Evolutionary conservation across 306 rosid genomes (phyloP), one percentile per base, ranked within the genome.

Genomic region (Psophocarpus tetragonolobus): DNA sequence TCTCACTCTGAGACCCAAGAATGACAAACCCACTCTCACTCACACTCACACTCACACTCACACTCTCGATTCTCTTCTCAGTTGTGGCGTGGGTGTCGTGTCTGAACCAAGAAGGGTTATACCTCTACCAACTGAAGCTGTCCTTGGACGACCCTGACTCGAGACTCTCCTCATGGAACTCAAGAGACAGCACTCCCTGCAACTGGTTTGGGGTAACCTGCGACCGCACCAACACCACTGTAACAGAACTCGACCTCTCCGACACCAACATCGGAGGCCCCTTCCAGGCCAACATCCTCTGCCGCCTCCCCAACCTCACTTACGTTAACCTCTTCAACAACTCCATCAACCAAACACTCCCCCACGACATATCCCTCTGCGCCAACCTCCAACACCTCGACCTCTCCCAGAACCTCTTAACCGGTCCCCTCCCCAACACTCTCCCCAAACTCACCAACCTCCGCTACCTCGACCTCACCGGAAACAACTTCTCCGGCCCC

Each of bases 351-450:
- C 68, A 87, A 44, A 84, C 91, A 1, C 90, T 95, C 18, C 89
- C 97, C 0, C 20, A 27, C 0, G 77, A 85, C 0, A 60, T 90
- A 82, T 65, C 88, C 72, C 33, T 83, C n/a, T 95, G 99, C 58
- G 24, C 8, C 1, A 54, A 2, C 20, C 92, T 95, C 74, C 8
- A 67, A 9, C 85, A 86, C 81, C 96, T 95, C 27, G 94, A 95
- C 86, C 89, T 95, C 44, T 68, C 96, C 1, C 97, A 95, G 81
- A 95, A 95, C 50, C 91, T 92, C 68, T 89, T 95, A 67, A 88
- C 96, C 2, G 97, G 99, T 14, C 0, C 77, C 0, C 91, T 95
- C 6, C 99, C 99, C 5, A 15, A 29, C 65, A 60, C 91, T 0
- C 39, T 95, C 2, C 24, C 97, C 0, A 67, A 62, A 11, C 80